phyloP scores from a whole-genome alignment of 2,329 filamentous ascomycete genomes.

The Fusarium coicis region DNA sequence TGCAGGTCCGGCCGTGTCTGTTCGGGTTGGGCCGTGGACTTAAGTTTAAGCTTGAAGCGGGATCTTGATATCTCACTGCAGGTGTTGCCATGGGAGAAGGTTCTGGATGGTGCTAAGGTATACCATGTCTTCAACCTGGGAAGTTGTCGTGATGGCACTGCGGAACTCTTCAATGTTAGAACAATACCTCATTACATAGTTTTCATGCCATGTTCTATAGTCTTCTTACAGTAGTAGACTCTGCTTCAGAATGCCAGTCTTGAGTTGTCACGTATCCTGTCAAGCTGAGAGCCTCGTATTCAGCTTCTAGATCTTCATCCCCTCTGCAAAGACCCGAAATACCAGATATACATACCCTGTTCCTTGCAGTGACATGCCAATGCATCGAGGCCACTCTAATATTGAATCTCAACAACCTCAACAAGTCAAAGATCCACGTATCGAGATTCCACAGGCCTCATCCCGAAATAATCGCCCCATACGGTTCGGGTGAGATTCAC shows the following conservation, averaged over 20 bases:
- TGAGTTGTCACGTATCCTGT: neutral
- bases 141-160: no score
- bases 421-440: neutral
- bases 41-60: neutral
- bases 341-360: neutral
- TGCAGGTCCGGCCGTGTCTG: slow-evolving; percentile 35
- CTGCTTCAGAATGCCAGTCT: neutral
- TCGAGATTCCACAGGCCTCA: neutral
- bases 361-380: neutral
- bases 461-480: neutral
- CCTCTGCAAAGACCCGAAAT: neutral
- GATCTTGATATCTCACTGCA: neutral
- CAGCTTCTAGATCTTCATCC: neutral
- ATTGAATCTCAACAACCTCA: neutral
- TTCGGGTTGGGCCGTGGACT: slow-evolving; percentile 3
- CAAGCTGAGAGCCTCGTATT: neutral
- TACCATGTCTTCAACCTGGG: neutral
- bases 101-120: neutral
- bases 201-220: accelerated
- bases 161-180: neutral
- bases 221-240: neutral
- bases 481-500: neutral
- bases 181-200: neutral
- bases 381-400: neutral
- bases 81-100: neutral